Conservation (phyloP, 2,329 filamentous ascomycete genomes). For the Didymella lethalis region DNA sequence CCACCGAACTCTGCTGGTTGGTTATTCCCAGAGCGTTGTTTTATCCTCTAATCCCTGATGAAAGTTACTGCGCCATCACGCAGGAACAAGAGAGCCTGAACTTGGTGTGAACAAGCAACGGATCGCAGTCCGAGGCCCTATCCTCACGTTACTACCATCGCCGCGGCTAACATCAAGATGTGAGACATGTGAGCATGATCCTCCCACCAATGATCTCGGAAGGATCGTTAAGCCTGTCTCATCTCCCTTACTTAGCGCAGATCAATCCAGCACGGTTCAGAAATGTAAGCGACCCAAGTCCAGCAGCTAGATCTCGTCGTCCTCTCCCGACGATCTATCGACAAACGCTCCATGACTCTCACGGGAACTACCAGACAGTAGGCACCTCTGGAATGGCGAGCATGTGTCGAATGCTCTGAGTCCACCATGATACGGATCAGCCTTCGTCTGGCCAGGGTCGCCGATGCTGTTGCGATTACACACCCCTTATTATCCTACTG, state of each 20-base stretch:
- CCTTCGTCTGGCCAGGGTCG: background rate
- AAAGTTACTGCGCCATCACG: conserved; percentile 14
- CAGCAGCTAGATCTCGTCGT: conserved; percentile 2
- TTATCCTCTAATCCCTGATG: conserved; percentile 16
- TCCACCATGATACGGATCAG: background rate
- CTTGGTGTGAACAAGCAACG: background rate
- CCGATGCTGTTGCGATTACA: background rate
- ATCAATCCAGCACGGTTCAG: background rate
- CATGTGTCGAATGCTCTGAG: background rate
- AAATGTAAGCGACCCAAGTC: background rate
- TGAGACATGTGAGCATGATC: background rate
- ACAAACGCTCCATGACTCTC: conserved; percentile 12
- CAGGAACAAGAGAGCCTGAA: conserved; percentile 11
- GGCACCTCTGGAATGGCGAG: background rate
- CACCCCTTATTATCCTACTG: background rate
- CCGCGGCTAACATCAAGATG: background rate
- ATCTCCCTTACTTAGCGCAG: conserved; percentile 12
- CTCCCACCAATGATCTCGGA: conserved; percentile 5
- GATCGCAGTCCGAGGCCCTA: background rate
- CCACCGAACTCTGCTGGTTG: conserved; percentile 1
- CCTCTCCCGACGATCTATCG: background rate
- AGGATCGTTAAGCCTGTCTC: conserved; percentile 13
- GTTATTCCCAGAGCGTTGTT: conserved; percentile 2
- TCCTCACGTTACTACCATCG: background rate
- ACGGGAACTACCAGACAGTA: background rate